Base-by-base conservation (phyloP, 2,329 filamentous ascomycete species). In the Epichloe aotearoae region DNA sequence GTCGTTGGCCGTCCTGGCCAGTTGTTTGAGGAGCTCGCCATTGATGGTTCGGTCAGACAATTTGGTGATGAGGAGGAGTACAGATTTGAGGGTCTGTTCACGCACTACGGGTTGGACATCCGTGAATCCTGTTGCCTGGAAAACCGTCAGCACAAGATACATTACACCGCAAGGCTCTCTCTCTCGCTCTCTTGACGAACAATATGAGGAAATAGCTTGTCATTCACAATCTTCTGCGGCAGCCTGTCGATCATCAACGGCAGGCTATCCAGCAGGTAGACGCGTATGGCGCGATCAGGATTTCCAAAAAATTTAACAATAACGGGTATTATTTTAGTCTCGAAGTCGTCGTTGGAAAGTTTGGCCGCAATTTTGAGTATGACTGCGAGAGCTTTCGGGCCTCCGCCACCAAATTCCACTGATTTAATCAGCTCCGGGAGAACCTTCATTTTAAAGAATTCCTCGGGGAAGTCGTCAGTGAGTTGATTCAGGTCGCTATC, bases 371-470 rank as follows among this genome's bases (percentile, higher is more conserved):
- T 96, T 62, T 95, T 95, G 73, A 97, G 82, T 40, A 95, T 87
- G 1, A 95, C 82, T 1, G 76, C 72, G 53, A 98, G 86, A 0
- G 95, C 90, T 62, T 95, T 94, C 0, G 91, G 87, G 0, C 93
- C 93, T 30, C 93, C 93, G 11, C 91, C 93, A 7, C 93, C 93
- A 65, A 96, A 98, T 62, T 98, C 93, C n/a, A 97, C 89, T 0
- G 90, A 95, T 64, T 97, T 98, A n/a, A 98, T 76, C 33, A 98
- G 73, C 63, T 98, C 93, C 0, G 93, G 93, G 8, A 98, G 74
- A 3, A 98, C 82, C 62, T 97, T 98, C 77, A 95, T 86, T 64
- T 94, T 95, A 74, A 97, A 95, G 66, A 95, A 98, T 53, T 97
- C 93, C 62, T 96, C 91, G 0, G 93, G 93, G 54, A 97, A 96